Percentiles rank a stretch among this genome's conserved stretches.
Conservation (phyloP, 306 rosid species). For the Lathyrus aphaca region DNA sequence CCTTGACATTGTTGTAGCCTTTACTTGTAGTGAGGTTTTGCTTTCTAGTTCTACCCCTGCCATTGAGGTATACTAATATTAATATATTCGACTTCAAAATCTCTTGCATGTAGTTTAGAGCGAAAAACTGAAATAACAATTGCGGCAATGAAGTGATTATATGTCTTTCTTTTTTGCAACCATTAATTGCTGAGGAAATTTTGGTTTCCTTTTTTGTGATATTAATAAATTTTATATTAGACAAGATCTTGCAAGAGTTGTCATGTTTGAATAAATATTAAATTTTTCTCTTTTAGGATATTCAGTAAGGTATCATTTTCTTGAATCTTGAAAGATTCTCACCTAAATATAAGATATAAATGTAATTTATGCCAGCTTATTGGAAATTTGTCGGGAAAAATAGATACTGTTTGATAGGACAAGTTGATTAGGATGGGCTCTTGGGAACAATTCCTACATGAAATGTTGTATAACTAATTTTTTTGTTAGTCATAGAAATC, state of each 20-base stretch:
- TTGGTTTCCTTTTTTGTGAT: slow-evolving; percentile 24
- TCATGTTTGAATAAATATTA: slow-evolving; percentile 7
- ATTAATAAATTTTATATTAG: slow-evolving; percentile 22
- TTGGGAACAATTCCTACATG: slow-evolving; percentile 16
- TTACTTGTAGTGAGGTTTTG: slow-evolving; percentile 52
- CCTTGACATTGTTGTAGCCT: slow-evolving; percentile 77
- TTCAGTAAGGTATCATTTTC: background rate
- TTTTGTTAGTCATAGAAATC: slow-evolving; percentile 24
- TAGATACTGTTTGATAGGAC: slow-evolving; percentile 10
- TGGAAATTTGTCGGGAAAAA: slow-evolving; percentile 1
- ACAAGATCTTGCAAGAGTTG: slow-evolving; percentile 20
- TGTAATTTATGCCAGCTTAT: slow-evolving; percentile 23
- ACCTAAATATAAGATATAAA: slow-evolving; percentile 10
- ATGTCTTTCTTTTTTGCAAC: slow-evolving; percentile 8
- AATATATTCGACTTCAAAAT: slow-evolving; percentile 7
- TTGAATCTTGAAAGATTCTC: slow-evolving; percentile 28
- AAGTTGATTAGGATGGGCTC: slow-evolving; percentile 9
- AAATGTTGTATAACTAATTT: slow-evolving; percentile 5
- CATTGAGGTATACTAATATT: slow-evolving; percentile 58
- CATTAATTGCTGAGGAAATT: slow-evolving; percentile 22
- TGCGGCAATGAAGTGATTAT: slow-evolving; percentile 15
- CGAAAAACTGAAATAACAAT: slow-evolving; percentile 16
- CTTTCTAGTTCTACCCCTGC: slow-evolving; percentile 45
- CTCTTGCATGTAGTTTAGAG: slow-evolving; percentile 9
- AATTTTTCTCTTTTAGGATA: slow-evolving; percentile 28